These are phyloP conservation scores for Sarocladium strictum DNA, from an alignment of 2,329 filamentous ascomycete species.

Conservation along the genomic window DNA sequence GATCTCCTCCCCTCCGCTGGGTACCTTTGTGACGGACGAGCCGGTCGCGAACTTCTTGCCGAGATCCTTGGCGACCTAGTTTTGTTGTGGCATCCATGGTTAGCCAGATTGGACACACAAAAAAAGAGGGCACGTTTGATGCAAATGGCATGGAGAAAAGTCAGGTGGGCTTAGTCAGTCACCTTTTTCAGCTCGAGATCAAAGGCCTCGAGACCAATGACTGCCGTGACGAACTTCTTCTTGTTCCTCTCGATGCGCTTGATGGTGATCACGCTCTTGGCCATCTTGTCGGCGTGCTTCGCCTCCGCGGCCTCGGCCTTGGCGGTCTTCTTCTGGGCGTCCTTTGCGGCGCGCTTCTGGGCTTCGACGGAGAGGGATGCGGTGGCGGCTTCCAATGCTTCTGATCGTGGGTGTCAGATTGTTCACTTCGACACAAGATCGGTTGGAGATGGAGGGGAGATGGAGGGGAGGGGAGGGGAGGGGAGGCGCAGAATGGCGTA, in stretches of 20 bases:
- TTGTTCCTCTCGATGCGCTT: constrained; percentile 98
- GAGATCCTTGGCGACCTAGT: constrained; percentile 77
- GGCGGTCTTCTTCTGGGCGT: constrained; percentile 92
- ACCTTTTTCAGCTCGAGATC: constrained; percentile 89
- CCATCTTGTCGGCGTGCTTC: constrained; percentile 76
- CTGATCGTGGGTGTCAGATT: constrained; percentile 32
- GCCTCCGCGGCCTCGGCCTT: constrained; percentile 86
- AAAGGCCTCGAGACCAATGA: constrained; percentile 86
- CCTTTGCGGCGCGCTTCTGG: constrained; percentile 91
- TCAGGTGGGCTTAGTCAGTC: background rate
- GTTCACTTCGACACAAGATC: background rate
- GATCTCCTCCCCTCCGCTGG: constrained; percentile 87
- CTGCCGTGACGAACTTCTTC: constrained; percentile 90
- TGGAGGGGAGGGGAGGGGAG: background rate
- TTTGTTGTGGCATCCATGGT: background rate
- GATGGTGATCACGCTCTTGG: constrained; percentile 77
- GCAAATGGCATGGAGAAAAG: background rate
- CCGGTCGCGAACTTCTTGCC: constrained; percentile 99
- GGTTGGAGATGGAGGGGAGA: background rate
- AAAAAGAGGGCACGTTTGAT: no score
- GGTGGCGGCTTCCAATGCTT: constrained; percentile 77
- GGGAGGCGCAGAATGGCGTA: constrained; percentile 30
- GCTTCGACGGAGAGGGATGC: constrained; percentile 83
- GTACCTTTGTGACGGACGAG: constrained; percentile 81
- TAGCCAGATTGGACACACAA: no score